Base-by-base conservation (phyloP, 2,329 filamentous ascomycete genomes). In the Sporothrix brasiliensis region DNA sequence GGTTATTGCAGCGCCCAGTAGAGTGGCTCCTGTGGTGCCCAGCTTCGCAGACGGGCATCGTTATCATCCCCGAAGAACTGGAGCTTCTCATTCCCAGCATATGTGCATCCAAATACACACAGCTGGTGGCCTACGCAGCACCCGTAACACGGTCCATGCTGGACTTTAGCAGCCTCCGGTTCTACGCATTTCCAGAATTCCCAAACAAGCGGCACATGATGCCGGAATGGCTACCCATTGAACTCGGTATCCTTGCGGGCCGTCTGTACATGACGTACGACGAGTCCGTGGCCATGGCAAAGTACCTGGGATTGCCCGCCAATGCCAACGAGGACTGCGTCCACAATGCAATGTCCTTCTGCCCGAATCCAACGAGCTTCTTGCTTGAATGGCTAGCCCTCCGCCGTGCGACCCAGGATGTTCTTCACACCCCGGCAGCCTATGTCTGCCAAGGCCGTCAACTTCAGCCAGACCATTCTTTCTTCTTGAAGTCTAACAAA, bases 1-100 rank as follows among this genome's bases (percentile, higher is more conserved):
- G 34, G 1, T 34, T 11, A 2, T 41, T 1, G 41, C 50, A 71
- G 73, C 79, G 82, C 1, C 81, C 85, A 0, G 85, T 89, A 0
- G 85, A 88, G 34, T 92, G 88, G 88, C 75, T 92, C 2, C 76
- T 91, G 0, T 90, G 85, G 83, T 86, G 83, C 71, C 73, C 74
- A 0, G n/a, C 73, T 0, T 79, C 79, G 0, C 75, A 85, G 9
- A 83, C 80, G 0, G 89, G 84, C 0, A 72, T 92, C 0, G 76
- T 91, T 1, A 75, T 91, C 1, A 87, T 86, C 39, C 86, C 88
- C 0, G 89, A 91, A 73, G 89, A 92, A 75, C 87, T 84, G 0
- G 87, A 91, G 69, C 60, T 75, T 0, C 73, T 91, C 0, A 80
- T 91, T 3, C 81, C 81, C 0, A 72, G 81, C 0, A 73, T 89